A percentile compares a stretch with the other conserved stretches of the same genome.
Evolutionary conservation across 1,139 yeast species (phyloP).

Genomic region (Saccharomycopsis hybrid): DNA sequence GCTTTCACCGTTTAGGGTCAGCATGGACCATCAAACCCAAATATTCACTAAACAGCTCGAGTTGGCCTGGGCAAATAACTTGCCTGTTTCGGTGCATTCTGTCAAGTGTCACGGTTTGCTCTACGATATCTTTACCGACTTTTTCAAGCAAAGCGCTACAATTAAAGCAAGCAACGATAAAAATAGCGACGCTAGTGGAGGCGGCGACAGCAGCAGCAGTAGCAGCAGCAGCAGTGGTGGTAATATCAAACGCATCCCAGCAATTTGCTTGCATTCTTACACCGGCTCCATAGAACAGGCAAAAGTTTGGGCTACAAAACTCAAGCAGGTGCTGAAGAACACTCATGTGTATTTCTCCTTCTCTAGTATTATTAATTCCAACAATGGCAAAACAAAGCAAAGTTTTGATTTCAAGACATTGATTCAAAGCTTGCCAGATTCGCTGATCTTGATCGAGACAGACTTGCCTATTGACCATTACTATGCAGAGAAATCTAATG

Average conservation of each 20-base stretch:
- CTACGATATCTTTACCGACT: slow-evolving; percentile 37
- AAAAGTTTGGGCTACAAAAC: slow-evolving; percentile 41
- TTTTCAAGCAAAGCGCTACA: slow-evolving; percentile 18
- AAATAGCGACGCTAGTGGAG: no score
- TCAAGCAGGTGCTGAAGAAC: neutral
- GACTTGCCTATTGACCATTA: slow-evolving; percentile 33
- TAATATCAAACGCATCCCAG: slow-evolving; percentile 24
- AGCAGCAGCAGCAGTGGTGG: neutral
- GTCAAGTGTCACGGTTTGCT: slow-evolving; percentile 70
- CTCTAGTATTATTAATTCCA: slow-evolving; percentile 52
- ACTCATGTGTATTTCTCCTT: slow-evolving; percentile 45
- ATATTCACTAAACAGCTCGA: slow-evolving; percentile 47
- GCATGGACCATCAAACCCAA: slow-evolving; percentile 55
- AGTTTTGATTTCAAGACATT: slow-evolving; percentile 28
- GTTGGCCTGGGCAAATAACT: slow-evolving; percentile 42
- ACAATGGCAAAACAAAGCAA: slow-evolving; percentile 24
- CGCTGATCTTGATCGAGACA: slow-evolving; percentile 46
- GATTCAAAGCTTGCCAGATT: slow-evolving; percentile 31
- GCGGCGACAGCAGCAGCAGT: neutral
- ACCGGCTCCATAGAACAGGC: slow-evolving; percentile 75
- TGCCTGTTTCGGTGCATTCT: slow-evolving; percentile 73
- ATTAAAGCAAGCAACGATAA: neutral
- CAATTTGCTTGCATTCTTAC: slow-evolving; percentile 71
- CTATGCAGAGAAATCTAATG: neutral
- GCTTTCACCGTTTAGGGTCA: slow-evolving; percentile 45